These are phyloP conservation scores for Epithemia pelagica DNA, from an alignment of 108 stramenopile genomes.

Conservation along the genomic window DNA sequence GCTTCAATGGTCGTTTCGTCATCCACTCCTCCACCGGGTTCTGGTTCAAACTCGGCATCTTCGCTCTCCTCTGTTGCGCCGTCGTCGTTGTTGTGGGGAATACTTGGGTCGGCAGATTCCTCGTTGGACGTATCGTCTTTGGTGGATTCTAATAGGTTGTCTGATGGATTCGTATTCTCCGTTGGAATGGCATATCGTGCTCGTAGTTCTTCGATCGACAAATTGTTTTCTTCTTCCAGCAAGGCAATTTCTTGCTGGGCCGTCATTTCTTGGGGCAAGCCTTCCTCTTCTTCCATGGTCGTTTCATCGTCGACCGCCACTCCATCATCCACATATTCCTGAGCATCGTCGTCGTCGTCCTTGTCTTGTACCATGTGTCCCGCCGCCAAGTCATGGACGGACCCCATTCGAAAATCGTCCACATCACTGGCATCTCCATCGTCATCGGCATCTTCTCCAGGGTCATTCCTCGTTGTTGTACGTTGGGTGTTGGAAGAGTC, in stretches of 20 bases:
- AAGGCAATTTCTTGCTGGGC: slow-evolving; percentile 50
- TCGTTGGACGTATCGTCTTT: background rate
- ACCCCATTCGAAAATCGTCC: slow-evolving; percentile 27
- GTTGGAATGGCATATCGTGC: slow-evolving; percentile 30
- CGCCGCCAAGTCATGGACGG: background rate
- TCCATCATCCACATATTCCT: slow-evolving; percentile 35
- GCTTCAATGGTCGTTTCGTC: slow-evolving; percentile 50
- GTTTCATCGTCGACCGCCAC: slow-evolving; percentile 62
- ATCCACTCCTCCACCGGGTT: slow-evolving; percentile 29
- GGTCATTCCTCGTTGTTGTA: slow-evolving; percentile 4
- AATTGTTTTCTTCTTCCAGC: slow-evolving; percentile 48
- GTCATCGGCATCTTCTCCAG: slow-evolving; percentile 46
- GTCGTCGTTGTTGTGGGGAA: too few relatives aligned
- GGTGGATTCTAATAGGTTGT: background rate
- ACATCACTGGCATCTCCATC: slow-evolving; percentile 54
- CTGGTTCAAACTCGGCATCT: slow-evolving; percentile 44
- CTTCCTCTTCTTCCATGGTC: slow-evolving; percentile 57
- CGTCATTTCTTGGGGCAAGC: slow-evolving; percentile 51
- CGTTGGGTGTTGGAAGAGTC: background rate
- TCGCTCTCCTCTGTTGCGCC: slow-evolving; percentile 9
- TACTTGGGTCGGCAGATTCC: background rate
- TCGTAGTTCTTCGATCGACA: slow-evolving; percentile 68
- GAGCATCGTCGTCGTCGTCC: slow-evolving; percentile 22
- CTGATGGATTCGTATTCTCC: background rate
- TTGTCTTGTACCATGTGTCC: background rate